A percentile compares a stretch with the other conserved stretches of the same genome.
Conservation (phyloP, 2,329 filamentous ascomycete species). For the Pseudocercospora fijiensis region DNA sequence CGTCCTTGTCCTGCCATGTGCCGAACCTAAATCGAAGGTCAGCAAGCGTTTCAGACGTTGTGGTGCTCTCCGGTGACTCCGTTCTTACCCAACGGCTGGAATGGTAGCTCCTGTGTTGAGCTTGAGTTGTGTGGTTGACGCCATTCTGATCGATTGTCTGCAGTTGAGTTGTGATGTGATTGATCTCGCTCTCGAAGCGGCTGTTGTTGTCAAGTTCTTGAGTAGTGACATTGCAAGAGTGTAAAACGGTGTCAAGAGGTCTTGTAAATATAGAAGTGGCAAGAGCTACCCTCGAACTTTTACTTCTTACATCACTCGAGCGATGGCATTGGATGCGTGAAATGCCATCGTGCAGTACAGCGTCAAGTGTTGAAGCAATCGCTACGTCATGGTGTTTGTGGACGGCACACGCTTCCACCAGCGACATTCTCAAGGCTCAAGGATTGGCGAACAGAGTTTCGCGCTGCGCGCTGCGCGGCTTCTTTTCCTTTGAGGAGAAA, state of each 20-base stretch:
- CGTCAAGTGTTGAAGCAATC: not conserved
- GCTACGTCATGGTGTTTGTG: slow-evolving; percentile 1
- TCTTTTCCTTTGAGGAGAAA: not conserved
- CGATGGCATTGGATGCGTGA: not conserved
- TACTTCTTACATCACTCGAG: slow-evolving; percentile 4
- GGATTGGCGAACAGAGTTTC: not conserved
- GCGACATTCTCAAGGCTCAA: not conserved
- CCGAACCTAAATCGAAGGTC: slow-evolving; percentile 44
- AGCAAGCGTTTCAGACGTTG: not conserved
- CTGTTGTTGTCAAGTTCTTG: slow-evolving; percentile 7
- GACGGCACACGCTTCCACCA: not conserved
- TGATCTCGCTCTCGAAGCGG: slow-evolving; percentile 21
- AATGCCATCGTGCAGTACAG: not conserved
- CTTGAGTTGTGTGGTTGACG: slow-evolving; percentile 36
- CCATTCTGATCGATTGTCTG: slow-evolving; percentile 30
- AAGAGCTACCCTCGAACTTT: slow-evolving; percentile 3
- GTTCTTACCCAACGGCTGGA: slow-evolving; percentile 34
- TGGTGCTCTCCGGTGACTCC: not conserved
- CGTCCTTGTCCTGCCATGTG: slow-evolving; percentile 55
- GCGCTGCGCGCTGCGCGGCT: not conserved
- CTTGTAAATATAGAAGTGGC: slow-evolving; percentile 5
- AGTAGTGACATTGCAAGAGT: slow-evolving; percentile 4
- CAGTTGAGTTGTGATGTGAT: slow-evolving; percentile 15
- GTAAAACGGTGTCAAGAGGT: not conserved
- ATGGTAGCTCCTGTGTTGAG: slow-evolving; percentile 42